Evolutionary conservation across 2,329 filamentous ascomycete genomes (phyloP).

Genomic region (Paraphaeosphaeria sporulosa): DNA sequence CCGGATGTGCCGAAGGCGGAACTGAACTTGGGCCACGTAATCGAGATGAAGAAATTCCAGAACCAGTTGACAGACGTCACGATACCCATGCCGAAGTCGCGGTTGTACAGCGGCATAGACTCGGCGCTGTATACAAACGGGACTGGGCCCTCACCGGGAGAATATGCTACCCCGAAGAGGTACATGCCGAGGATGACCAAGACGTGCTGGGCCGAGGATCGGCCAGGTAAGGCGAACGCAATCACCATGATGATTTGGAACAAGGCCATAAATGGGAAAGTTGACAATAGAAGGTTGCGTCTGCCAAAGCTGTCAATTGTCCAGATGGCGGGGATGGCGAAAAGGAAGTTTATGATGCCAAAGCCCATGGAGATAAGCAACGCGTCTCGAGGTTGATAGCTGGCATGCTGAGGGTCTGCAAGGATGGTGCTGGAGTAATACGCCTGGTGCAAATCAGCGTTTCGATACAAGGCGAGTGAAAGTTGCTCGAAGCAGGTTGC

Average conservation of each 20-base stretch:
- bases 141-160: conserved; percentile 39
- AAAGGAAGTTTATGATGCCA: conserved; percentile 52
- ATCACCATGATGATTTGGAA: conserved; percentile 60
- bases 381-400: conserved; percentile 35
- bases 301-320: conserved; percentile 49
- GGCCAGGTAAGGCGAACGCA: conserved; percentile 39
- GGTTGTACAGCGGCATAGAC: conserved; percentile 30
- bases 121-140: conserved; percentile 25
- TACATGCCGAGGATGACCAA: conserved; percentile 30
- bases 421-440: conserved; percentile 29
- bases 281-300: conserved; percentile 49
- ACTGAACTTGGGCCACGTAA: conserved; percentile 29
- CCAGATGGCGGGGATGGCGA: conserved; percentile 52
- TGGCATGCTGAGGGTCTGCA: conserved; percentile 27
- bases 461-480: neutral
- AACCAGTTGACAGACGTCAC: conserved; percentile 29
- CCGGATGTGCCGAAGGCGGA: conserved; percentile 19
- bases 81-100: conserved; percentile 31
- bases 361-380: conserved; percentile 49
- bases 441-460: neutral
- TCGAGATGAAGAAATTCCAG: conserved; percentile 30
- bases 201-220: conserved; percentile 23
- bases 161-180: conserved; percentile 30
- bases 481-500: neutral
- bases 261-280: conserved; percentile 55